A percentile compares a stretch with the other conserved stretches of the same genome.
These are phyloP conservation scores for Sphaerulina musiva DNA, from an alignment of 2,329 filamentous ascomycete genomes.

Conservation along the genomic window DNA sequence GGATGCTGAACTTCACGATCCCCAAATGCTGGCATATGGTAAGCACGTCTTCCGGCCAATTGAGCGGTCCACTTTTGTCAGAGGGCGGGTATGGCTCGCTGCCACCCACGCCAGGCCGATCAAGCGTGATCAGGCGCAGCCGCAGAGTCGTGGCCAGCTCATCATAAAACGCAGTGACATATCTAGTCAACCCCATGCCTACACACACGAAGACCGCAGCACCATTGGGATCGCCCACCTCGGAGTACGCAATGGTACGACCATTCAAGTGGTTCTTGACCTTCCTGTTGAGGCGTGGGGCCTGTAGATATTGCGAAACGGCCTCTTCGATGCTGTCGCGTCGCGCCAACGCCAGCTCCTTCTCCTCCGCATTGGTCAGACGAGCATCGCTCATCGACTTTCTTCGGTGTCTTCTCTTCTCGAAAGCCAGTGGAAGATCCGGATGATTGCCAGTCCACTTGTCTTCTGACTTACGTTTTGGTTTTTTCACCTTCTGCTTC, in stretches of 20 bases:
- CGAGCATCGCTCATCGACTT: conserved; percentile 33
- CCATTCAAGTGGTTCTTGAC: conserved; percentile 80
- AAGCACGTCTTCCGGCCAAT: conserved; percentile 91
- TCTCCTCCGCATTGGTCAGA: conserved; percentile 36
- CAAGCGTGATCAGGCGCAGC: conserved; percentile 83
- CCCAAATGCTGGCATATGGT: conserved; percentile 87
- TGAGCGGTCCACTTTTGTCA: conserved; percentile 70
- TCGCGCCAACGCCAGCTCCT: conserved; percentile 42
- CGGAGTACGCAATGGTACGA: conserved; percentile 86
- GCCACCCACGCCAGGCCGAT: conserved; percentile 87
- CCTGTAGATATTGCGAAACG: conserved; percentile 76
- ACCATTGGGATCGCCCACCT: conserved; percentile 87
- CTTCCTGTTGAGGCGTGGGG: conserved; percentile 78
- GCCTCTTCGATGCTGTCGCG: conserved; percentile 83
- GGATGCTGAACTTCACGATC: conserved; percentile 90
- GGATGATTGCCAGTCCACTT: conserved; percentile 26
- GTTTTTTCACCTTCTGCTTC: conserved; percentile 12
- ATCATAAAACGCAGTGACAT: conserved; percentile 95
- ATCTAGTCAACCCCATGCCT: conserved; percentile 93
- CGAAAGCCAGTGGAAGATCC: conserved; percentile 25
- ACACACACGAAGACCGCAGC: conserved; percentile 94
- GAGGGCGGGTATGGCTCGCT: conserved; percentile 79
- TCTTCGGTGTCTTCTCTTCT: conserved; percentile 25
- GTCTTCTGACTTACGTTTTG: conserved; percentile 14
- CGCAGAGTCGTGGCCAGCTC: conserved; percentile 85